These are phyloP conservation scores for Trypanosoma scelopori DNA, from an alignment of 208 protist genomes.

Conservation along the genomic window DNA sequence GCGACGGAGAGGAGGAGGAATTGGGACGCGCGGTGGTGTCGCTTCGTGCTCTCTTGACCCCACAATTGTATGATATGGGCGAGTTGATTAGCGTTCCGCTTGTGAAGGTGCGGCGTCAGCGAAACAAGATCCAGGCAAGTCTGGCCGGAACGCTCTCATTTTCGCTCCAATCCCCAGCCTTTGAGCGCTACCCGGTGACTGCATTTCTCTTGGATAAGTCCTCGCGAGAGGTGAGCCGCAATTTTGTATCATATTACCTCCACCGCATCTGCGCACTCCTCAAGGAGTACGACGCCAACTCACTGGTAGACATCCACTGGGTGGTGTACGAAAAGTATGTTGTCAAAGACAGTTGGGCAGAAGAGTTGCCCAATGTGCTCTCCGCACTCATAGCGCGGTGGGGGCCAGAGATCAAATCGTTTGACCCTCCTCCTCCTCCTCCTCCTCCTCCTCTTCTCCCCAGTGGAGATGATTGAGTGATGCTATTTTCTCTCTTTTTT, in stretches of 20 bases:
- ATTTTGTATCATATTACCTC: slow-evolving; percentile 71
- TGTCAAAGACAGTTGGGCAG: slow-evolving; percentile 40
- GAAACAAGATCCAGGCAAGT: slow-evolving; percentile 42
- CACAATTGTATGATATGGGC: slow-evolving; percentile 58
- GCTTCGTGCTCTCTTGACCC: slow-evolving; percentile 72
- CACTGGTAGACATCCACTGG: slow-evolving; percentile 58
- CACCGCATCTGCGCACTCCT: slow-evolving; percentile 56
- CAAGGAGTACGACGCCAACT: slow-evolving; percentile 69
- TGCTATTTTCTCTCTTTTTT: too few relatives aligned
- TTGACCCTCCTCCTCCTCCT: slow-evolving; percentile 26
- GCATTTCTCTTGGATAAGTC: slow-evolving; percentile 37
- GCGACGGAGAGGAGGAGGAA: slow-evolving; percentile 33
- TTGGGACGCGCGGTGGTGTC: slow-evolving; percentile 54
- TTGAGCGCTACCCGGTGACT: slow-evolving; percentile 52
- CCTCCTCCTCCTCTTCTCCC: slow-evolving; percentile 28
- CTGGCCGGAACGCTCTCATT: slow-evolving; percentile 69
- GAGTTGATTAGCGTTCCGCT: slow-evolving; percentile 71
- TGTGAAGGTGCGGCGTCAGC: slow-evolving; percentile 44
- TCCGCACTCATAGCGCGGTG: slow-evolving; percentile 46
- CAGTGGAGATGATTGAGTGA: neutral
- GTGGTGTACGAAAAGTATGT: slow-evolving; percentile 67
- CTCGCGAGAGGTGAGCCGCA: slow-evolving; percentile 39
- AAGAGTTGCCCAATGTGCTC: slow-evolving; percentile 48
- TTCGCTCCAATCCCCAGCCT: slow-evolving; percentile 46
- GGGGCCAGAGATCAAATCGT: slow-evolving; percentile 51